Percentiles rank a stretch among this genome's conserved stretches.
phyloP scores from a whole-genome alignment of 2,329 filamentous ascomycete species.

The Pyricularia sp. region DNA sequence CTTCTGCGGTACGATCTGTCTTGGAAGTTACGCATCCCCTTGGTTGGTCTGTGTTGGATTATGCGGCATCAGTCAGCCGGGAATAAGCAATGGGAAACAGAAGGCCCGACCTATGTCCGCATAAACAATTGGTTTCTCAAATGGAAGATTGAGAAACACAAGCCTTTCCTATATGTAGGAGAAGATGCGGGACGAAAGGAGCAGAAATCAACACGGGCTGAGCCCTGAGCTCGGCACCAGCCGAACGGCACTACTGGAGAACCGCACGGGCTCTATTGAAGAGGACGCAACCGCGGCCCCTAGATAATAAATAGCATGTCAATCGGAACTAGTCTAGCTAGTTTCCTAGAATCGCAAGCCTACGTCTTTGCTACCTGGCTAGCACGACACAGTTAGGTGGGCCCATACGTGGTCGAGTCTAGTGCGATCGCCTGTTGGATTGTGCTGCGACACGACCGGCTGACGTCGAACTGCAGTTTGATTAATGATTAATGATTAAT shows the following conservation, averaged over 20 bases:
- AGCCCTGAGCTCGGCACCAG: background rate
- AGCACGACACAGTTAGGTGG: background rate
- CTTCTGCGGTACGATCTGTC: background rate
- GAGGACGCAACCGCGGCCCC: background rate
- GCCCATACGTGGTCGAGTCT: background rate
- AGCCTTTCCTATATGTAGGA: background rate
- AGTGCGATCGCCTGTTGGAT: background rate
- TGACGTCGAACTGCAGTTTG: background rate
- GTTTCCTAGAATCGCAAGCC: background rate
- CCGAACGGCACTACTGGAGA: background rate
- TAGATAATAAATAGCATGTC: background rate
- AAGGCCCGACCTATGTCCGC: background rate
- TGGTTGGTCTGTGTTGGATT: background rate
- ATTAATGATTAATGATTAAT: background rate
- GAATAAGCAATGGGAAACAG: background rate
- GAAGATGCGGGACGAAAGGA: background rate
- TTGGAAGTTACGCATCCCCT: background rate
- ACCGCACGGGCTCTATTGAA: background rate
- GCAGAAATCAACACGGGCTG: background rate
- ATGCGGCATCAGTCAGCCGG: background rate
- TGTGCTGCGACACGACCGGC: background rate
- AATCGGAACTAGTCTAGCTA: background rate
- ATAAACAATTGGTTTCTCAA: background rate
- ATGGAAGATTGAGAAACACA: background rate
- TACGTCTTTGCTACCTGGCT: background rate